Conservation (phyloP, 176 grass and related monocot genomes). For the Musa beccarii region DNA sequence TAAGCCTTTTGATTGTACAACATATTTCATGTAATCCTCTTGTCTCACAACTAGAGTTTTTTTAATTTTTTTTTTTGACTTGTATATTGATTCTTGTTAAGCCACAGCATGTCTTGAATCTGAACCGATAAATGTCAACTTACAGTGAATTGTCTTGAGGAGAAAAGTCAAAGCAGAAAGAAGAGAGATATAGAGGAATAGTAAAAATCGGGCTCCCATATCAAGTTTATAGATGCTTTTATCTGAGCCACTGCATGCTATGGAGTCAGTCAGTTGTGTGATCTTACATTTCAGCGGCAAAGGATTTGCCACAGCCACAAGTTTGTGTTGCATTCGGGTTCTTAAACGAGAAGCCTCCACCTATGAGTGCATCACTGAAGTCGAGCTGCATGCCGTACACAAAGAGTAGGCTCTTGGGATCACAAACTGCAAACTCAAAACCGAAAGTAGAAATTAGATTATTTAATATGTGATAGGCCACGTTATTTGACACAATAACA, state of each 20-base stretch:
- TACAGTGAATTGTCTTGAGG: too few relatives aligned
- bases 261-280: background rate
- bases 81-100: too few relatives aligned
- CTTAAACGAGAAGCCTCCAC: constrained; percentile 80
- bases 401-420: constrained; percentile 94
- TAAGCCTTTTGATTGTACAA: too few relatives aligned
- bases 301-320: constrained; percentile 91
- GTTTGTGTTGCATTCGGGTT: constrained; percentile 95
- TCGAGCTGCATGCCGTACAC: constrained; percentile 94
- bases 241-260: background rate
- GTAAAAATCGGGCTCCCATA: background rate
- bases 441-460: background rate
- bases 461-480: too few relatives aligned
- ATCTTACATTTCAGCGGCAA: constrained; percentile 39
- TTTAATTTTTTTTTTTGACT: too few relatives aligned
- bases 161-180: too few relatives aligned
- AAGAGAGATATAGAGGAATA: too few relatives aligned
- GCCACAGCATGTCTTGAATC: too few relatives aligned
- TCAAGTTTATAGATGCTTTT: background rate
- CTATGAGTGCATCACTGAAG: constrained; percentile 79
- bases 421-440: constrained; percentile 61
- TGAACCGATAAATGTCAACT: too few relatives aligned
- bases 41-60: too few relatives aligned
- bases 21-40: too few relatives aligned
- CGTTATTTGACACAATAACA: too few relatives aligned